Percentiles rank a stretch among this genome's conserved stretches.
phyloP scores from a whole-genome alignment of 495 filamentous ascomycete species.

The Melanomma pulvis-pyrius region DNA sequence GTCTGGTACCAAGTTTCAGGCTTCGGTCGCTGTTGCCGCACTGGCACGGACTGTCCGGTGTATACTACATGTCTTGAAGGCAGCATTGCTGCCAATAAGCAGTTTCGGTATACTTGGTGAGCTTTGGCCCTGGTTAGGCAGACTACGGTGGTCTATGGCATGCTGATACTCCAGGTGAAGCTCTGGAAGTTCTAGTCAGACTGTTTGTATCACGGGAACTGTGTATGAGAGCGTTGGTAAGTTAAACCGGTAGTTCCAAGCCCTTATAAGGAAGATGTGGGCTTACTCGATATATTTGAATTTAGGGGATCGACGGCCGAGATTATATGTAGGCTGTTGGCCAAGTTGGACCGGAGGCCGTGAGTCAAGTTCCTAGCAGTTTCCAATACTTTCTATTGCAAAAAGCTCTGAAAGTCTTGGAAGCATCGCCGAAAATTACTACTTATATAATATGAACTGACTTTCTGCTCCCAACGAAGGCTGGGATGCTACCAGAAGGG shows the following conservation, averaged over 20 bases:
- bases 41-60: slow-evolving; percentile 1
- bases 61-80: slow-evolving; percentile 5
- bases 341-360: background rate
- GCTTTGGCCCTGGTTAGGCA: background rate
- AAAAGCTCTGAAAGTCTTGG: background rate
- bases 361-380: background rate
- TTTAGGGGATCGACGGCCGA: background rate
- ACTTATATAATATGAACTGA: background rate
- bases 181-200: background rate
- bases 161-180: background rate
- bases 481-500: background rate
- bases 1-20: background rate
- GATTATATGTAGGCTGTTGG: background rate
- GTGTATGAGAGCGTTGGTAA: background rate
- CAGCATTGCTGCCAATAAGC: slow-evolving; percentile 6
- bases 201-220: background rate
- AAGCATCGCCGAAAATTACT: background rate
- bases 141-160: too few relatives aligned
- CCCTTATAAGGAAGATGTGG: too few relatives aligned
- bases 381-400: background rate
- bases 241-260: too few relatives aligned
- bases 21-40: background rate
- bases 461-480: background rate
- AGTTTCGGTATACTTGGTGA: slow-evolving; percentile 4
- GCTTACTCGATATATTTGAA: too few relatives aligned